Base-by-base conservation (phyloP, 495 filamentous ascomycete species). In the Xylaria curta region DNA sequence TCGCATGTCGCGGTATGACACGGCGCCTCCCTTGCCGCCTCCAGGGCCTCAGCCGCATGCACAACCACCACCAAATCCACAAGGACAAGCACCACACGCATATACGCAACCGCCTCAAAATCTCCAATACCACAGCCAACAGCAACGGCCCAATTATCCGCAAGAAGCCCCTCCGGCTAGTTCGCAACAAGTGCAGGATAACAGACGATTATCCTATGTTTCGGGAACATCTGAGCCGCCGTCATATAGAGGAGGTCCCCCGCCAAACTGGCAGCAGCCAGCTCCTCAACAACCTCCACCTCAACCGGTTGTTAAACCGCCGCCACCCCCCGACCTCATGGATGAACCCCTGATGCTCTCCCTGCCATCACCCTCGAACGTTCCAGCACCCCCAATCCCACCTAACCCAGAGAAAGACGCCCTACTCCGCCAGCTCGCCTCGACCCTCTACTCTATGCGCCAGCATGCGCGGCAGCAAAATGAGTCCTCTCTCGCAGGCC, bases 401-500 rank as follows among this genome's bases (percentile, higher is more conserved):
- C 95, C 94, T 1, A 99, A 99, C 79, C 96, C 96, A 8, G 94
- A 99, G 82, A 99, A 98, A 78, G 94, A 98, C 79, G 90, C 90
- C 44, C 89, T 99, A 31, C 87, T 97, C 12, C 87, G 90, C 54
- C 91, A 93, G 19, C 87, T 99, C 31, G 93, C 92, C 60, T 84
- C 84, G 33, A 88, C 90, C 1, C 82, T 99, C 13, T 81, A 89
- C 71, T 80, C 87, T 51, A 91, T 91, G 67, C 88, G 95, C 2
- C 87, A 88, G 31, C 83, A 83, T 59, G 89, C 89, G 46, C 85
- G 90, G 49, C 74, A 82, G 10, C 90, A 94, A 69, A 93, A 93
- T 74, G 84, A 88, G 54, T 83, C 91, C 46, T 92, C 92, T 36
- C 85, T 95, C 0, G 82, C 89, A 0, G 91, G 94, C 7, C 88